These are phyloP conservation scores for Pleurotus salmoneostramineus DNA, from an alignment of 768 basidiomycete species.

Conservation along the genomic window DNA sequence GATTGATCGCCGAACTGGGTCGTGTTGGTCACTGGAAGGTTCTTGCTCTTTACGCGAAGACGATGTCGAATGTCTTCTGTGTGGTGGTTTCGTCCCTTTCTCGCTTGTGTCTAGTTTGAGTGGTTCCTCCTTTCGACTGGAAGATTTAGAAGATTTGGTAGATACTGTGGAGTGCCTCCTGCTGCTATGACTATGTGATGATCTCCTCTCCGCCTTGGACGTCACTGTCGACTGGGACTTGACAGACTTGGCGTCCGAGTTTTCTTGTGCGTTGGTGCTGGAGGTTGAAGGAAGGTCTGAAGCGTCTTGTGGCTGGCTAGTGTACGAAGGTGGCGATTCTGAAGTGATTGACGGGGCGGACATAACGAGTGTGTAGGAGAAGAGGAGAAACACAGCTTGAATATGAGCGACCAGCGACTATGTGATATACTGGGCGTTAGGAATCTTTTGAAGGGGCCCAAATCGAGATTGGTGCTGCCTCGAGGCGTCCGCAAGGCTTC, in stretches of 20 bases:
- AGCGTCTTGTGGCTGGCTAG: neutral
- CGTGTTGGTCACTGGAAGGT: conserved; percentile 29
- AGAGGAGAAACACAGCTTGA: neutral
- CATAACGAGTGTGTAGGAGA: conserved; percentile 13
- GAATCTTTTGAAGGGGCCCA: neutral
- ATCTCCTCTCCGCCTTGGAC: neutral
- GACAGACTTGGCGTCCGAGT: neutral
- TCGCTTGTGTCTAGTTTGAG: conserved; percentile 4
- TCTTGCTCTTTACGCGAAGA: conserved; percentile 18
- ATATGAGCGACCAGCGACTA: neutral
- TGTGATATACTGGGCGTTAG: neutral
- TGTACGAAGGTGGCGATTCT: conserved; percentile 4
- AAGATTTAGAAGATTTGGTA: neutral
- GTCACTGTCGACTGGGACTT: conserved; percentile 4
- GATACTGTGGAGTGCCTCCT: conserved; percentile 6
- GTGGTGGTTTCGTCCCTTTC: conserved; percentile 20
- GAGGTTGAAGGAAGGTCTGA: neutral
- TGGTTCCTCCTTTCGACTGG: neutral
- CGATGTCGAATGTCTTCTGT: conserved; percentile 20
- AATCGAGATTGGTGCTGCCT: conserved; percentile 8
- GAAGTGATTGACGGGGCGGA: conserved; percentile 6
- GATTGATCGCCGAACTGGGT: conserved; percentile 34
- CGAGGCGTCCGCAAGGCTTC: conserved; percentile 6
- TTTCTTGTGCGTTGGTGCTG: neutral
- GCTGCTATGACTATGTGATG: neutral